Evolutionary conservation across 2,329 filamentous ascomycete species (phyloP).

Genomic region (Trichoderma cornu-damae): DNA sequence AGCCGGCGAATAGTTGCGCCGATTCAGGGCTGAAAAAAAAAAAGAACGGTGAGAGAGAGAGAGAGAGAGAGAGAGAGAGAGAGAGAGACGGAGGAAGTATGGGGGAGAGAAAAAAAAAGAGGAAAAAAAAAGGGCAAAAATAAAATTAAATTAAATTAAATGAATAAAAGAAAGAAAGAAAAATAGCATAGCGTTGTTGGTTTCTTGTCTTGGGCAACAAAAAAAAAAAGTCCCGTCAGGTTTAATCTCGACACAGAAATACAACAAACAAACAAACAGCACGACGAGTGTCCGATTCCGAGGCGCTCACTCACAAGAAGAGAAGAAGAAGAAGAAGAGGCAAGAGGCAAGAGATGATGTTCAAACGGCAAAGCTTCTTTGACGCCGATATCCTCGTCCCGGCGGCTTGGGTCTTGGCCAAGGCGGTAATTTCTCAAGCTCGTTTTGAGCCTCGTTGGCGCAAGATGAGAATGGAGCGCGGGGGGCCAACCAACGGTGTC

Average conservation of each 20-base stretch:
- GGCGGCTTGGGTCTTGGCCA: neutral
- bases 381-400: neutral
- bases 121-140: neutral
- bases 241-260: no score
- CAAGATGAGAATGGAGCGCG: neutral
- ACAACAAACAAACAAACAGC: no score
- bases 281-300: no score
- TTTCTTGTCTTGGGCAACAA: no score
- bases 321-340: neutral
- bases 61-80: neutral
- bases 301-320: no score
- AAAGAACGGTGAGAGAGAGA: no score
- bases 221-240: neutral
- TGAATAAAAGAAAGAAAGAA: neutral
- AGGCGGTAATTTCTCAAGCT: conserved; percentile 3
- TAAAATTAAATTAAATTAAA: neutral
- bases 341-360: neutral
- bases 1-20: neutral
- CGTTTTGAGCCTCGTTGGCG: conserved; percentile 1
- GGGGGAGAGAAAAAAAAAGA: neutral
- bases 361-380: neutral
- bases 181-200: no score
- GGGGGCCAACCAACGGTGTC: neutral
- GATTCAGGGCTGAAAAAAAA: conserved; percentile 1
- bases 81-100: neutral